Evolutionary conservation across 2,329 filamentous ascomycete species (phyloP), one percentile per base, ranked within the genome.

Genomic region (Fusarium sp.): DNA sequence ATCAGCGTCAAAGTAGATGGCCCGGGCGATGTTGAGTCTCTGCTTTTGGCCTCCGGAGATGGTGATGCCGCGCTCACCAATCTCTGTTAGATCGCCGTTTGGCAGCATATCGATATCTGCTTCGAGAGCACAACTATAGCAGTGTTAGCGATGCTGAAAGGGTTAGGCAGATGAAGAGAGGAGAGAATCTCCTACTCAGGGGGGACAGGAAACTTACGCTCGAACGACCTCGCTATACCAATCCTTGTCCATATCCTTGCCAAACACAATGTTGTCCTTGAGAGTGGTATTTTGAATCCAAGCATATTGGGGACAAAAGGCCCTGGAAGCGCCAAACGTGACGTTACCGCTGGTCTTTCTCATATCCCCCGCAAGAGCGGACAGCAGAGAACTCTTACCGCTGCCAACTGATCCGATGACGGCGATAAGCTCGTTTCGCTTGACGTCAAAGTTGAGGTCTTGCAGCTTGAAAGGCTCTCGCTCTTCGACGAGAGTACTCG

Each of bases 21-120:
- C 87, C 44, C 95, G 85, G 15, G 95, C 95, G 70, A 98, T 97
- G 72, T 97, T 98, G 66, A 97, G 80, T 10, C 95, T 87, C 75
- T 97, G 94, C 75, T 97, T 97, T 75, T 98, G 94, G 2, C 94
- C 94, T 53, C 95, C 94, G 15, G 93, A 97, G 1, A 98, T 90
- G 1, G 93, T 98, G 70, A 98, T 97, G 49, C 95, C 94, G 59
- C 93, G 88, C 75, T 98, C 95, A 23, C 94, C 95, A 70, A 98
- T 97, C 74, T 98, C 94, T 0, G 94, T 99, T 67, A 84, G 76
- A 69, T 98, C 95, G 13, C 92, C 91, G 53, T 90, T 86, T 0
- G 94, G 94, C n/a, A 98, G 81, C 87, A 97, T 97, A 43, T 97
- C 92, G 7, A 98, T 76, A 79, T 99, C 94, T 0, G 90, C 86